These are phyloP conservation scores for Trifolium repens DNA, from an alignment of 306 rosid species.

Conservation along the genomic window DNA sequence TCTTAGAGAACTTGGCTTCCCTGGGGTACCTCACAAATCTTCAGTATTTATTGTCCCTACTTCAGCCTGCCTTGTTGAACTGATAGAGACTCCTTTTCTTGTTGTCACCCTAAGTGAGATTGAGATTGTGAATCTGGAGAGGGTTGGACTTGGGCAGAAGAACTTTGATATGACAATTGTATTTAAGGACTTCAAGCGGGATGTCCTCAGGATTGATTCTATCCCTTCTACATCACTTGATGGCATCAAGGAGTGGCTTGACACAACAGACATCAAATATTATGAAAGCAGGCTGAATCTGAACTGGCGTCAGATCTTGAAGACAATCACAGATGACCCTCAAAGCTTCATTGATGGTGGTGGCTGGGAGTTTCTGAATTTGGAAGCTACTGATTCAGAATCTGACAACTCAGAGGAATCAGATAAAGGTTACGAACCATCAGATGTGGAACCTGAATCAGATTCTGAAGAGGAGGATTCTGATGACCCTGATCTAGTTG, in stretches of 20 bases:
- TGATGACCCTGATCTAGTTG: slow-evolving; percentile 83
- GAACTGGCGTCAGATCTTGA: slow-evolving; percentile 92
- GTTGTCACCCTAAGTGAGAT: slow-evolving; percentile 87
- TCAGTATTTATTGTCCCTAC: slow-evolving; percentile 90
- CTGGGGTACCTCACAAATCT: slow-evolving; percentile 90
- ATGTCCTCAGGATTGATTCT: slow-evolving; percentile 91
- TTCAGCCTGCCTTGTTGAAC: slow-evolving; percentile 88
- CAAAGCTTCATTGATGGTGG: slow-evolving; percentile 92
- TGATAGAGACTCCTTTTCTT: slow-evolving; percentile 89
- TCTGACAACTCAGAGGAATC: slow-evolving; percentile 82
- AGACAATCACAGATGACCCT: slow-evolving; percentile 94
- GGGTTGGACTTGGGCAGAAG: slow-evolving; percentile 99
- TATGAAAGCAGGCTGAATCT: slow-evolving; percentile 96
- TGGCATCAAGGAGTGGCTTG: slow-evolving; percentile 96
- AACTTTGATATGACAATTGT: slow-evolving; percentile 93
- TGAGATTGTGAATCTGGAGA: slow-evolving; percentile 93
- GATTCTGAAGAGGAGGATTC: slow-evolving; percentile 85
- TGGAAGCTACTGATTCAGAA: slow-evolving; percentile 93
- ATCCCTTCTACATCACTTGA: slow-evolving; percentile 89
- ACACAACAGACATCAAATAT: slow-evolving; percentile 89
- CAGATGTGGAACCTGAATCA: slow-evolving; percentile 84
- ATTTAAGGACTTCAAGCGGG: slow-evolving; percentile 90
- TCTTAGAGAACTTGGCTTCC: slow-evolving; percentile 95
- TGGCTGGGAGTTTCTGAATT: slow-evolving; percentile 96
- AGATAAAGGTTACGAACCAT: slow-evolving; percentile 90